Evolutionary conservation across 495 filamentous ascomycete species (phyloP).

Genomic region (Hypoxylon fuscum): DNA sequence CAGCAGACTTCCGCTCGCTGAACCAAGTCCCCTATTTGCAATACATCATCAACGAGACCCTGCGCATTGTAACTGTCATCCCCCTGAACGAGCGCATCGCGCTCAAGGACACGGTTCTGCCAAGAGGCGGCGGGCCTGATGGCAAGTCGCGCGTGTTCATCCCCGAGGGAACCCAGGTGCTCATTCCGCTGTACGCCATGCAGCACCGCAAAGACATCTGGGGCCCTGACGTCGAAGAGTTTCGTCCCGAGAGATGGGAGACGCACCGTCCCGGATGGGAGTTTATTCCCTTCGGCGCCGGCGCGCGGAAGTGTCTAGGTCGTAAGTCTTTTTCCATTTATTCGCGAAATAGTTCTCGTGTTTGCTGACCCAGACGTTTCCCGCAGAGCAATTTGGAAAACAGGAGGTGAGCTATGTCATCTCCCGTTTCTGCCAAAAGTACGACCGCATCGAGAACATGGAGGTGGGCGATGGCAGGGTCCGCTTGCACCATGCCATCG

Average conservation of each 20-base stretch:
- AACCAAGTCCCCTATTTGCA: conserved; percentile 56
- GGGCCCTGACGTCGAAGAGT: conserved; percentile 43
- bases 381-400: conserved; percentile 54
- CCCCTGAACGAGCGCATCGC: conserved; percentile 55
- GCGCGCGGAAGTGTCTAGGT: conserved; percentile 36
- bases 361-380: conserved; percentile 5
- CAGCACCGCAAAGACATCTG: conserved; percentile 51
- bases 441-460: conserved; percentile 51
- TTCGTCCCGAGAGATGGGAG: conserved; percentile 45
- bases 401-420: conserved; percentile 54
- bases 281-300: conserved; percentile 42
- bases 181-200: conserved; percentile 49
- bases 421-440: conserved; percentile 55
- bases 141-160: conserved; percentile 35
- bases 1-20: conserved; percentile 47
- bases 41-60: conserved; percentile 58
- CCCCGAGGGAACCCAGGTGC: conserved; percentile 46
- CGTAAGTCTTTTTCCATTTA: conserved; percentile 33
- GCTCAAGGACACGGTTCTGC: conserved; percentile 56
- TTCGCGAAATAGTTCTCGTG: background rate
- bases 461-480: conserved; percentile 46
- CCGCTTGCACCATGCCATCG: conserved; percentile 55
- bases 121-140: conserved; percentile 53
- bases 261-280: conserved; percentile 50
- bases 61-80: conserved; percentile 50